These are phyloP conservation scores for Clonostachys byssicola DNA, from an alignment of 2,329 filamentous ascomycete species.

Conservation along the genomic window DNA sequence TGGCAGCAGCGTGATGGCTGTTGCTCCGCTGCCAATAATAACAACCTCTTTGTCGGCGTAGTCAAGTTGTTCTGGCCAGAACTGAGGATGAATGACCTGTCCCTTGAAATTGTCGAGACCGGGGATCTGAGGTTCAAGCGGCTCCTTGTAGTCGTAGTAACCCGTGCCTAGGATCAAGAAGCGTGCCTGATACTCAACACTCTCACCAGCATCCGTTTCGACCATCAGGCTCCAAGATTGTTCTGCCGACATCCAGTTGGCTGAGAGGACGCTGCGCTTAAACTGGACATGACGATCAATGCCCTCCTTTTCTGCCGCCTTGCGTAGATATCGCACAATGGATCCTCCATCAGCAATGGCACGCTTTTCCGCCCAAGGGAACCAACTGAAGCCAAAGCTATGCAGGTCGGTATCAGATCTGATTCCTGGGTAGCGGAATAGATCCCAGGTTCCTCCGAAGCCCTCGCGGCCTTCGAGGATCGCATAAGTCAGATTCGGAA, in stretches of 20 bases:
- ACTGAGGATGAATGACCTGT: conserved; percentile 62
- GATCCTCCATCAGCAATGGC: conserved; percentile 46
- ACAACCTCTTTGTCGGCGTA: conserved; percentile 62
- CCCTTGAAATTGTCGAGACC: conserved; percentile 62
- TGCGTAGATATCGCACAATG: conserved; percentile 50
- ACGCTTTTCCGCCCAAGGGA: conserved; percentile 56
- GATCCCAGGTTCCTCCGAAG: conserved; percentile 74
- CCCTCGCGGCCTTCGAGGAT: conserved; percentile 64
- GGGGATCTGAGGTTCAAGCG: conserved; percentile 56
- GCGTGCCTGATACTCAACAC: conserved; percentile 35
- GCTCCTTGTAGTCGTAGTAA: conserved; percentile 70
- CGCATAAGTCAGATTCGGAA: conserved; percentile 50
- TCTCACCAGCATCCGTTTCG: conserved; percentile 3
- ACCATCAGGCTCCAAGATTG: conserved; percentile 24
- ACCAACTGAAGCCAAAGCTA: conserved; percentile 66
- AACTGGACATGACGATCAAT: conserved; percentile 52
- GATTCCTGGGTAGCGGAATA: conserved; percentile 74
- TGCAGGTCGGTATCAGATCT: conserved; percentile 58
- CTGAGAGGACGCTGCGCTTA: conserved; percentile 35
- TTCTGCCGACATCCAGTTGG: conserved; percentile 12
- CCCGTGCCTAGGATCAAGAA: conserved; percentile 56
- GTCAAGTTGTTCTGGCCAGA: conserved; percentile 65
- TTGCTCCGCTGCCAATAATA: conserved; percentile 72
- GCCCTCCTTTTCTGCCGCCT: conserved; percentile 43
- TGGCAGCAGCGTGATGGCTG: conserved; percentile 70